A percentile compares a stretch with the other conserved stretches of the same genome.
phyloP scores from a whole-genome alignment of 371 early-diverging fungal genomes.

The Rhizopus sp. region DNA sequence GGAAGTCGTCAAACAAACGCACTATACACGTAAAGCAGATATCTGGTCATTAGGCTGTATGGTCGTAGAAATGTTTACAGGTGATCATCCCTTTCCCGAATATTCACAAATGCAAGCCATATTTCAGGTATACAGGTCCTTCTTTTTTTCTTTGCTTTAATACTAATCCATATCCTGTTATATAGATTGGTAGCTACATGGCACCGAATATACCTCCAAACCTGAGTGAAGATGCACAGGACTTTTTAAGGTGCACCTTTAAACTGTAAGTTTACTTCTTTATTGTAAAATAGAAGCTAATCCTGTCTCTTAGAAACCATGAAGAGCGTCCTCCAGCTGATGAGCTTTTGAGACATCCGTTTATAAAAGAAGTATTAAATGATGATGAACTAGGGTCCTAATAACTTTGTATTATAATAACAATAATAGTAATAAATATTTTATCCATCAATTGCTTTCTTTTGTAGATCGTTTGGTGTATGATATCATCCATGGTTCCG shows the following conservation, averaged over 20 bases:
- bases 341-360: conserved; percentile 60
- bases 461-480: neutral
- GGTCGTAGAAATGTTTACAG: conserved; percentile 95
- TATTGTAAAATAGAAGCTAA: neutral
- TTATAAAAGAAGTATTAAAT: conserved; percentile 22
- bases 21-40: conserved; percentile 82
- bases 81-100: conserved; percentile 92
- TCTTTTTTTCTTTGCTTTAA: neutral
- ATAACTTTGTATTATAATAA: neutral
- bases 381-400: conserved; percentile 1
- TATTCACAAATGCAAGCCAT: conserved; percentile 92
- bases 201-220: conserved; percentile 79
- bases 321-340: conserved; percentile 63
- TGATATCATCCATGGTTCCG: no score
- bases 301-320: conserved; percentile 49
- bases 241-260: conserved; percentile 82
- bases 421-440: neutral
- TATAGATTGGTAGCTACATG: conserved; percentile 76
- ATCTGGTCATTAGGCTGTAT: conserved; percentile 93
- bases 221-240: conserved; percentile 70
- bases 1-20: conserved; percentile 85
- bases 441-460: neutral
- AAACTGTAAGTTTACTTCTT: conserved; percentile 54
- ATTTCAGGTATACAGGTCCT: conserved; percentile 59
- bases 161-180: neutral